Evolutionary conservation across 176 grass and related monocot species (phyloP).

Genomic region (Secale cereale): DNA sequence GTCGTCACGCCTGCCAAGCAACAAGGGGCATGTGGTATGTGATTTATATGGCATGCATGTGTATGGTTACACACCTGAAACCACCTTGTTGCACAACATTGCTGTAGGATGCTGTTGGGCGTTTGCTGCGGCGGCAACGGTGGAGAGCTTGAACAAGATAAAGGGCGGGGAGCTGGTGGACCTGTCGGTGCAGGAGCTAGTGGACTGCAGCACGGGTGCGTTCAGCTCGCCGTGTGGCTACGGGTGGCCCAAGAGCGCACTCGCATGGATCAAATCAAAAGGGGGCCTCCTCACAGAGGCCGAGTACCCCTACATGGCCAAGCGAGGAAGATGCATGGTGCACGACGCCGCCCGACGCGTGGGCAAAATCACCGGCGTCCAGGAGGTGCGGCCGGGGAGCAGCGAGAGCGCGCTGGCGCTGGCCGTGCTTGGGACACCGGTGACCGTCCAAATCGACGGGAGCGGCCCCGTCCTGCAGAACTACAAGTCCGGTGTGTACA

Average conservation of each 20-base stretch:
- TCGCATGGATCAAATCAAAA: neutral
- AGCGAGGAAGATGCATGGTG: neutral
- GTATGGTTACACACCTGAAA: neutral
- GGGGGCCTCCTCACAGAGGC: neutral
- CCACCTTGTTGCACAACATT: neutral
- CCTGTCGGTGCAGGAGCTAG: neutral
- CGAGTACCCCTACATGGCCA: neutral
- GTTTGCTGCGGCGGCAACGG: neutral
- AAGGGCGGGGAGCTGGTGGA: neutral
- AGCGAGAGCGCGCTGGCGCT: neutral
- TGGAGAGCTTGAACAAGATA: constrained; percentile 3
- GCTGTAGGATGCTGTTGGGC: neutral
- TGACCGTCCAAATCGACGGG: neutral
- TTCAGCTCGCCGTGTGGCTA: neutral
- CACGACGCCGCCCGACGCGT: neutral
- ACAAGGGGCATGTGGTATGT: constrained; percentile 46
- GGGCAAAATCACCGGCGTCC: neutral
- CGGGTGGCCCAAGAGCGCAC: neutral
- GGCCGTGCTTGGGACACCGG: neutral
- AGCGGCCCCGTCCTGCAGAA: neutral
- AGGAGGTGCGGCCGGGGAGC: neutral
- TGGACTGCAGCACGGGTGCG: neutral
- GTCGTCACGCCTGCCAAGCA: constrained; percentile 44
- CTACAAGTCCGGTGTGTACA: constrained; percentile 24
- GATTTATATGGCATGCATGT: neutral